Conservation (phyloP, 331 rosid species). For the Pyracantha coccinea region DNA sequence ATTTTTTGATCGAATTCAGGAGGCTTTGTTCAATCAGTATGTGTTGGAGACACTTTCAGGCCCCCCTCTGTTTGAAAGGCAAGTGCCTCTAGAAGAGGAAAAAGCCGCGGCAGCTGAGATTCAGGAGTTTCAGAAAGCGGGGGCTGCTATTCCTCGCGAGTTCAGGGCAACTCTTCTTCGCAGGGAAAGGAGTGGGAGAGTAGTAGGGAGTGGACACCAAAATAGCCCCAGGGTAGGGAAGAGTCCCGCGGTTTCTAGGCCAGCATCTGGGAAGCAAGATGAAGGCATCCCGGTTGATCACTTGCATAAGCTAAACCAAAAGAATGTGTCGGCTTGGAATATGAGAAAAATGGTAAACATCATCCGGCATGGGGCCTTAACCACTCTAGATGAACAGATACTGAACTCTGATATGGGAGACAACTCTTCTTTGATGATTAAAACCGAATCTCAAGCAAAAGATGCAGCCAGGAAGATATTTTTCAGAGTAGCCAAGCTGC, state of each 20-base stretch:
- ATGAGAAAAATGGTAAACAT: slow-evolving; percentile 24
- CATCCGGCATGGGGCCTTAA: slow-evolving; percentile 15
- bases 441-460: slow-evolving; percentile 25
- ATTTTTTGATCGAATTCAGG: slow-evolving; percentile 22
- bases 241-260: slow-evolving; percentile 9
- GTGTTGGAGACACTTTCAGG: slow-evolving; percentile 27
- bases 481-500: slow-evolving; percentile 18
- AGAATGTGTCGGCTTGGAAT: slow-evolving; percentile 35
- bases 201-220: slow-evolving; percentile 1
- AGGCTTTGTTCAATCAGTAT: slow-evolving; percentile 27
- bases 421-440: slow-evolving; percentile 11
- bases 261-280: slow-evolving; percentile 3
- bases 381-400: slow-evolving; percentile 28
- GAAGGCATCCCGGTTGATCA: slow-evolving; percentile 17
- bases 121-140: slow-evolving; percentile 15
- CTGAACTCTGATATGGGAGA: slow-evolving; percentile 3
- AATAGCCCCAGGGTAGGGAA: slow-evolving; percentile 1
- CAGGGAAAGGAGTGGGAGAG: slow-evolving; percentile 6
- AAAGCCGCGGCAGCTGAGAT: slow-evolving; percentile 3
- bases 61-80: slow-evolving; percentile 8
- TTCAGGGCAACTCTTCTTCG: slow-evolving; percentile 11
- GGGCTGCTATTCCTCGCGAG: slow-evolving; percentile 15
- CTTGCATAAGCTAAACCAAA: slow-evolving; percentile 20
- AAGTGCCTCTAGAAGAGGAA: background rate
- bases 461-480: slow-evolving; percentile 26